A percentile compares a stretch with the other conserved stretches of the same genome.
Conservation (phyloP, 2,329 filamentous ascomycete species). For the Claviceps sp. region DNA sequence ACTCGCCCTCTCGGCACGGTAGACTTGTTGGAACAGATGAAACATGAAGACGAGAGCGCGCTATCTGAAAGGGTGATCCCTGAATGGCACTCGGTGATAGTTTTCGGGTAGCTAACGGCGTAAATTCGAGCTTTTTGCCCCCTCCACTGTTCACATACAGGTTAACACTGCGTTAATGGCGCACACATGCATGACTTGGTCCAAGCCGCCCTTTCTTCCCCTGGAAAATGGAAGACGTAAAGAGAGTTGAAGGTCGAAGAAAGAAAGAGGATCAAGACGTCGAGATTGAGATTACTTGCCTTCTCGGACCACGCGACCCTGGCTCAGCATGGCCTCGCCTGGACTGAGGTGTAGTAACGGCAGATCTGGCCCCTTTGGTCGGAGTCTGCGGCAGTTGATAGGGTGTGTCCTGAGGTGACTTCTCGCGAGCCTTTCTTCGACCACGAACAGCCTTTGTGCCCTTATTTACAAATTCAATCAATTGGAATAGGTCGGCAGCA, state of each 20-base stretch:
- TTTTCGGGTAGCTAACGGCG: constrained; percentile 77
- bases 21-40: constrained; percentile 81
- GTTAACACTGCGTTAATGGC: constrained; percentile 28
- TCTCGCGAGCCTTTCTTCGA: constrained; percentile 18
- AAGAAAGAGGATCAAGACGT: background rate
- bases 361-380: constrained; percentile 19
- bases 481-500: constrained; percentile 45
- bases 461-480: constrained; percentile 55
- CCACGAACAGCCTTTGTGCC: constrained; percentile 55
- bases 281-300: constrained; percentile 8
- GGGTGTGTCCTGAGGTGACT: constrained; percentile 17
- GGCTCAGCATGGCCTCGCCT: constrained; percentile 17
- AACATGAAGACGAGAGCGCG: constrained; percentile 79
- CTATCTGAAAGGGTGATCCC: constrained; percentile 81
- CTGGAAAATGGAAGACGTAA: background rate
- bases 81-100: constrained; percentile 64
- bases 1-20: constrained; percentile 85
- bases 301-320: constrained; percentile 19
- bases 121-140: constrained; percentile 77
- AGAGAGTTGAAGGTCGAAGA: too few relatives aligned
- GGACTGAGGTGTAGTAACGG: constrained; percentile 19
- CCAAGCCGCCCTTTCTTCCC: background rate
- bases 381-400: constrained; percentile 25
- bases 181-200: background rate
- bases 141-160: constrained; percentile 23